Evolutionary conservation across 208 protist species (phyloP).

Genomic region (Strigomonas oncopelti): DNA sequence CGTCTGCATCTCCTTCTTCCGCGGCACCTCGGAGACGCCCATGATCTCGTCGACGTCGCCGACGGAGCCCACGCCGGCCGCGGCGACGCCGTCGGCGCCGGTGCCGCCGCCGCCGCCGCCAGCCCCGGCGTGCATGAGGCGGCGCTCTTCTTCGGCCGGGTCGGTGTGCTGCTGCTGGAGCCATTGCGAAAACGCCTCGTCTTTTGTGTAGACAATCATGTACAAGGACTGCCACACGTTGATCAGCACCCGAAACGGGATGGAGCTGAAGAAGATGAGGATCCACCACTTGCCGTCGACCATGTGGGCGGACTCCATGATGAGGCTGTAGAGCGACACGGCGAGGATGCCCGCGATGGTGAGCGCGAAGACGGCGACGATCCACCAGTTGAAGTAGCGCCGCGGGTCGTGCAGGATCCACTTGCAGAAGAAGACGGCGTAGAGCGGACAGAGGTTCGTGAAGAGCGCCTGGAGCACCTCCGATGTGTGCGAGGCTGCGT

Average conservation of each 20-base stretch:
- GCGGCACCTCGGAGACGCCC: not conserved
- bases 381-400: conserved; percentile 56
- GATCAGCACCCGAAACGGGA: conserved; percentile 68
- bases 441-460: conserved; percentile 66
- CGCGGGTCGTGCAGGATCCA: conserved; percentile 71
- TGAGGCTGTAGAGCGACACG: conserved; percentile 53
- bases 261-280: conserved; percentile 75
- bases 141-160: conserved; percentile 1
- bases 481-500: conserved; percentile 73
- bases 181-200: conserved; percentile 47
- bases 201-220: conserved; percentile 80
- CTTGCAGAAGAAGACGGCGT: conserved; percentile 67
- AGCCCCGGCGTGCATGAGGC: not conserved
- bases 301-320: conserved; percentile 22
- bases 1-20: not conserved
- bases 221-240: conserved; percentile 81
- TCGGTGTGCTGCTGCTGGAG: conserved; percentile 21
- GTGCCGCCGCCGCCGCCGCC: not conserved
- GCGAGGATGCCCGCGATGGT: conserved; percentile 61
- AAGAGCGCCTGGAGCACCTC: conserved; percentile 80
- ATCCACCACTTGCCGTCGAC: conserved; percentile 63
- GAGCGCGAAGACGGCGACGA: conserved; percentile 50
- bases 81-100: too few relatives aligned
- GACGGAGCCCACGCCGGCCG: not conserved
- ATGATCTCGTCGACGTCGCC: not conserved